Evolutionary conservation across 2,329 filamentous ascomycete species (phyloP).

Genomic region (Colletotrichum destructivum): DNA sequence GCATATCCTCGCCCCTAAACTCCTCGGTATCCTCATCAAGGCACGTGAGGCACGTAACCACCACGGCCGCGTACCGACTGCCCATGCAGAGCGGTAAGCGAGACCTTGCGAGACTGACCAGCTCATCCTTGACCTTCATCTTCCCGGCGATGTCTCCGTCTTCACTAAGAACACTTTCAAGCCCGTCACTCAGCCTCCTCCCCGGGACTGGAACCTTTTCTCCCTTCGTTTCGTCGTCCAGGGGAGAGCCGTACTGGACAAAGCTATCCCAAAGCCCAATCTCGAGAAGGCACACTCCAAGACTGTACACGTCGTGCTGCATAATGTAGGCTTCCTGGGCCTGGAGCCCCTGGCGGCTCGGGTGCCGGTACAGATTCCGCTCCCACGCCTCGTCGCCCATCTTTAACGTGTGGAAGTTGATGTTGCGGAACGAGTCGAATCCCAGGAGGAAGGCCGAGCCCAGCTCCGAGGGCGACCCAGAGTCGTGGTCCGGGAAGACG

Average conservation of each 20-base stretch:
- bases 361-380: constrained; percentile 67
- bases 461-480: background rate
- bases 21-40: constrained; percentile 50
- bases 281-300: constrained; percentile 68
- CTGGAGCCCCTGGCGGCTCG: constrained; percentile 41
- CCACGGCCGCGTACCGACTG: constrained; percentile 49
- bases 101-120: constrained; percentile 40
- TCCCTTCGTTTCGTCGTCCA: background rate
- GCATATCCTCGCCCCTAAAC: constrained; percentile 49
- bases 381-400: constrained; percentile 57
- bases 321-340: constrained; percentile 59
- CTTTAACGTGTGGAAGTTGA: constrained; percentile 49
- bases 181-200: background rate
- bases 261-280: constrained; percentile 63
- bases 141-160: background rate
- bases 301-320: constrained; percentile 71
- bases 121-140: constrained; percentile 31
- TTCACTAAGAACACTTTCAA: background rate
- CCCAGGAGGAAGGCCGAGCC: constrained; percentile 58
- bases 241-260: constrained; percentile 43
- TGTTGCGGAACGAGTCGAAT: constrained; percentile 59
- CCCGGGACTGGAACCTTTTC: background rate
- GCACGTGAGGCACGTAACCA: constrained; percentile 54
- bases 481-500: constrained; percentile 45
- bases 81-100: constrained; percentile 48